Evolutionary conservation across 257 asterid genomes (phyloP), one percentile per base, ranked within the genome.

Genomic region (Solanum virginianum): DNA sequence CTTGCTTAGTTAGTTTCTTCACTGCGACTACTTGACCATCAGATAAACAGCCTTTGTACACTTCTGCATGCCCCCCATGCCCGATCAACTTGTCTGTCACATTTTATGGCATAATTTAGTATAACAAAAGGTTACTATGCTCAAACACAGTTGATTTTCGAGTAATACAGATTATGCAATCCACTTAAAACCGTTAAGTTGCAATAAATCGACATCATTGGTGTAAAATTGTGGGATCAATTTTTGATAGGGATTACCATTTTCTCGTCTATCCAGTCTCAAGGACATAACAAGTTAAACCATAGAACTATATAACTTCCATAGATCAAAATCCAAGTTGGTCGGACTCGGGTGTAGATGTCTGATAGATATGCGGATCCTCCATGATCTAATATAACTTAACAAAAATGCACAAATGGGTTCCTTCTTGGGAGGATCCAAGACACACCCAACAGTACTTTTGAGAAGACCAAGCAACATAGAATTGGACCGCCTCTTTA

Each of bases 21-120:
- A 96, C 98, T 1, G 99, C 99, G 22, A 96, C 96, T 70, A 91
- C 66, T 66, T 93, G 95, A 13, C 98, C 98, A 86, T 94, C 97
- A 41, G 95, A 80, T 81, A 96, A 87, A 66, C 89, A 24, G 60
- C 99, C 99, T 70, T 88, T 92, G 92, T 93, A 96, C 86, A 96
- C 99, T 86, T 92, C 94, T 43, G 99, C 99, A 88, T 93, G 97
- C 4, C 99, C 99, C 8, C 99, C 99, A 90, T 93, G 88, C 53
- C 99, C 99, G 29, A 96, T 86, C 90, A 95, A 83, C 68, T 93
- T 93, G 82, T 92, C 99, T 95, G 84, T 72, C 84, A 83, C 62
- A 77, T 77, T 49, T 26, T 1, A 49, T 15, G 26, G 47, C 49
- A 26, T 54, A 26, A 51, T 15, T 77, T 26, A 77, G 63, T 51